These are phyloP conservation scores for Solanum paucissectum DNA, from an alignment of 257 asterid genomes.

Conservation along the genomic window DNA sequence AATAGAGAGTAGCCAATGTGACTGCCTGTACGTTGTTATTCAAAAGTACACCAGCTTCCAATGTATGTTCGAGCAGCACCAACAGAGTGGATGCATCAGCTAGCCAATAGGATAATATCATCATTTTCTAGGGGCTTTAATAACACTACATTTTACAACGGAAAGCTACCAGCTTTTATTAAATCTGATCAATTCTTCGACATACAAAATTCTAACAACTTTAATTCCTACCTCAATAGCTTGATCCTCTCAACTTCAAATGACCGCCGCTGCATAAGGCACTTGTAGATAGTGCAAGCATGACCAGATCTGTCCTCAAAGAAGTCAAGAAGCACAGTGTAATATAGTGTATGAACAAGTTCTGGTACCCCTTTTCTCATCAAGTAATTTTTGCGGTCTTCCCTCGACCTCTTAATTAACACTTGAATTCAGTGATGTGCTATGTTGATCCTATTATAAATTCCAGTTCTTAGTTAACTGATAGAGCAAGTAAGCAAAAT, in stretches of 20 bases:
- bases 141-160: neutral
- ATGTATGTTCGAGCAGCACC: constrained; percentile 57
- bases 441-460: constrained; percentile 56
- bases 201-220: neutral
- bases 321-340: constrained; percentile 86
- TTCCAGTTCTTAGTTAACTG: neutral
- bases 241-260: constrained; percentile 78
- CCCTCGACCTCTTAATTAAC: constrained; percentile 58
- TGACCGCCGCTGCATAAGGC: constrained; percentile 89
- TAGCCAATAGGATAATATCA: constrained; percentile 47
- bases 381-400: constrained; percentile 83
- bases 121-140: neutral
- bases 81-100: constrained; percentile 80
- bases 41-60: neutral
- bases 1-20: constrained; percentile 75
- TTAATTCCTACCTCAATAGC: constrained; percentile 78
- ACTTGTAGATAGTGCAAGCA: constrained; percentile 90
- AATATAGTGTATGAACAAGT: constrained; percentile 79
- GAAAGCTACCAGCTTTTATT: neutral
- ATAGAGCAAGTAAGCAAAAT: neutral
- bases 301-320: constrained; percentile 80
- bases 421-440: constrained; percentile 60
- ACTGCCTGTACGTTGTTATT: constrained; percentile 45
- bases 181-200: neutral
- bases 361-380: constrained; percentile 92